Percentiles rank a stretch among this genome's conserved stretches.
Conservation (phyloP, 2,329 filamentous ascomycete genomes). For the Colletotrichum eremochloae region DNA sequence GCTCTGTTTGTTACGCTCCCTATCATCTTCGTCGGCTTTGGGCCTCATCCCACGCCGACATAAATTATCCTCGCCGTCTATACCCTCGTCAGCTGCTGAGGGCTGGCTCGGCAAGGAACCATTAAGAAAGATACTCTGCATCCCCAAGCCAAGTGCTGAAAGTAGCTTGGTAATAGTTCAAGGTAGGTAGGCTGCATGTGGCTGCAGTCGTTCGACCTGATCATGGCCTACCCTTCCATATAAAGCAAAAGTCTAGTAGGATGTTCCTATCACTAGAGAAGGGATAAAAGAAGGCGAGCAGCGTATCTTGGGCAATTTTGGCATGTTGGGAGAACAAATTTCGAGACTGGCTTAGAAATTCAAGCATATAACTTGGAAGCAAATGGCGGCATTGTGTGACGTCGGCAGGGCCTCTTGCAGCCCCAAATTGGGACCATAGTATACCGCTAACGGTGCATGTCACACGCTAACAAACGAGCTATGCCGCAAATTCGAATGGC, state of each 20-base stretch:
- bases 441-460: neutral
- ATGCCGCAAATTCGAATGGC: neutral
- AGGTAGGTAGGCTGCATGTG: neutral
- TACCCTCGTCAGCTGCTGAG: too few species aligned
- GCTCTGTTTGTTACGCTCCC: too few species aligned
- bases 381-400: neutral
- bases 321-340: neutral
- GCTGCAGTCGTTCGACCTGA: neutral
- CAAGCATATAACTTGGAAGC: neutral
- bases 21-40: too few species aligned
- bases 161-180: neutral
- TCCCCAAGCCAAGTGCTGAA: too few species aligned
- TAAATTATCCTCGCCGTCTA: too few species aligned
- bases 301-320: neutral
- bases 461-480: neutral
- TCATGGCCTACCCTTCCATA: neutral
- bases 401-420: too few species aligned
- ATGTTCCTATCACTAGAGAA: neutral
- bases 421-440: neutral
- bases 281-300: neutral
- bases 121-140: too few species aligned
- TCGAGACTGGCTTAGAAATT: neutral
- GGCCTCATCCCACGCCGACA: too few species aligned
- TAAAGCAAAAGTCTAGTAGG: neutral
- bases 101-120: too few species aligned